A percentile compares a stretch with the other conserved stretches of the same genome.
Evolutionary conservation across 176 grass and related monocot species (phyloP).

Genomic region (Phoenix roebelenii): DNA sequence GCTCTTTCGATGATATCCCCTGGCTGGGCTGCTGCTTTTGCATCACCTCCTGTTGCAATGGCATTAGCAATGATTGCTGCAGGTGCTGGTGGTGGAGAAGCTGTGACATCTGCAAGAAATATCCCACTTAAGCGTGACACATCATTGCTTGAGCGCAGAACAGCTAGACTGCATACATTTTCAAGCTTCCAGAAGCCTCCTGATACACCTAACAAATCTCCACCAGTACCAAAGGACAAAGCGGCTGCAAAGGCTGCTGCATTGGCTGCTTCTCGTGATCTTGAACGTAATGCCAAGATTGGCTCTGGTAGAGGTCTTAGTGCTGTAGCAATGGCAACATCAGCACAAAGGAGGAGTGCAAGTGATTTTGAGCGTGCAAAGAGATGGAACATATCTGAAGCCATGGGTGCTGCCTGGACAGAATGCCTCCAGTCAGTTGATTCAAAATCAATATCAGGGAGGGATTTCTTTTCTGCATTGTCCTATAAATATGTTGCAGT

Average conservation of each 20-base stretch:
- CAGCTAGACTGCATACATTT: slow-evolving; percentile 61
- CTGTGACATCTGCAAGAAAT: slow-evolving; percentile 43
- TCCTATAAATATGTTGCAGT: slow-evolving; percentile 96
- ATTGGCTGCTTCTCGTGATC: slow-evolving; percentile 77
- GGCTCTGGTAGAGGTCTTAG: slow-evolving; percentile 92
- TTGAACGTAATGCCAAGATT: slow-evolving; percentile 87
- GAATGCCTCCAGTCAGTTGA: slow-evolving; percentile 81
- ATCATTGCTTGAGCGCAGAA: slow-evolving; percentile 58
- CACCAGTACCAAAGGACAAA: slow-evolving; percentile 67
- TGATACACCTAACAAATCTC: slow-evolving; percentile 55
- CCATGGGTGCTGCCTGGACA: slow-evolving; percentile 92
- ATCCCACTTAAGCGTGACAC: slow-evolving; percentile 59
- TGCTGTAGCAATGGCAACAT: slow-evolving; percentile 99
- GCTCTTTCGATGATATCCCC: slow-evolving; percentile 82
- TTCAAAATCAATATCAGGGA: slow-evolving; percentile 64
- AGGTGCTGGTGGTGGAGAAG: slow-evolving; percentile 85
- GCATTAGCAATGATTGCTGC: slow-evolving; percentile 98
- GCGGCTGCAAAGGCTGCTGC: slow-evolving; percentile 84
- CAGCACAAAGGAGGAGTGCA: slow-evolving; percentile 80
- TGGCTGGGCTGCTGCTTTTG: slow-evolving; percentile 99
- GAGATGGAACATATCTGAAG: slow-evolving; percentile 97
- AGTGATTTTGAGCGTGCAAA: slow-evolving; percentile 79
- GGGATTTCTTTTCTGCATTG: slow-evolving; percentile 72
- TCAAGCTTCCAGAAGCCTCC: slow-evolving; percentile 78
- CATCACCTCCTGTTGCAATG: slow-evolving; percentile 95